Evolutionary conservation across 805 yeast genomes (phyloP).

Genomic region (Saccharomycopsis sp.): DNA sequence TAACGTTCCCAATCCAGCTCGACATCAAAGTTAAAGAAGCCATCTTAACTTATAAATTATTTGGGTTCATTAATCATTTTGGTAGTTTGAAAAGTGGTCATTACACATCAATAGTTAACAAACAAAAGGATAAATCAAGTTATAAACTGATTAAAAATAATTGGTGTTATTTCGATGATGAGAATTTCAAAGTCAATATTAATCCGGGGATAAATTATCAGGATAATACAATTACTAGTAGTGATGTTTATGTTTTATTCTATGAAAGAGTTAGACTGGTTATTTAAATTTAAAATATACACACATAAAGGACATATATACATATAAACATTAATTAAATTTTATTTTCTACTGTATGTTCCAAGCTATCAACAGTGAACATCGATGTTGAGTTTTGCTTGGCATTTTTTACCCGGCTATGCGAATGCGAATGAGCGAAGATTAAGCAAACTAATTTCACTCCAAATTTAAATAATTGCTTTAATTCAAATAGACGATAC

Average conservation of each 20-base stretch:
- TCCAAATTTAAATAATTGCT: no score
- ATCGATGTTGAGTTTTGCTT: not conserved
- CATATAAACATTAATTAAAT: no score
- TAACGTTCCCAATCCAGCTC: slow-evolving; percentile 50
- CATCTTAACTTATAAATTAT: slow-evolving; percentile 41
- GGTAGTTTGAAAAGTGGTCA: slow-evolving; percentile 72
- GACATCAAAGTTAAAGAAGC: slow-evolving; percentile 38
- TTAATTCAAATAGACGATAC: no score
- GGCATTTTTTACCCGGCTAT: not conserved
- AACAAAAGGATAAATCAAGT: slow-evolving; percentile 27
- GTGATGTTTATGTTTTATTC: slow-evolving; percentile 64
- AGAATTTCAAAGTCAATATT: slow-evolving; percentile 39
- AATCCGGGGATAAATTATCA: slow-evolving; percentile 40
- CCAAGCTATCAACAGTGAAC: not conserved
- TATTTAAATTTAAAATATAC: slow-evolving; percentile 10
- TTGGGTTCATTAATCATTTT: slow-evolving; percentile 62
- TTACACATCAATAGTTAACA: slow-evolving; percentile 62
- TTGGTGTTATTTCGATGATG: slow-evolving; percentile 79
- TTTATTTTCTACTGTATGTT: no score
- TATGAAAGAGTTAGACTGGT: slow-evolving; percentile 35
- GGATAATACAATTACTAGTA: slow-evolving; percentile 36
- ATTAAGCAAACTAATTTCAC: no score
- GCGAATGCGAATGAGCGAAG: no score
- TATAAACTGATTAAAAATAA: slow-evolving; percentile 29
- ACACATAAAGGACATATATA: no score